Base-by-base conservation (phyloP, 2,329 filamentous ascomycete genomes). In the Passalora sequoiae region DNA sequence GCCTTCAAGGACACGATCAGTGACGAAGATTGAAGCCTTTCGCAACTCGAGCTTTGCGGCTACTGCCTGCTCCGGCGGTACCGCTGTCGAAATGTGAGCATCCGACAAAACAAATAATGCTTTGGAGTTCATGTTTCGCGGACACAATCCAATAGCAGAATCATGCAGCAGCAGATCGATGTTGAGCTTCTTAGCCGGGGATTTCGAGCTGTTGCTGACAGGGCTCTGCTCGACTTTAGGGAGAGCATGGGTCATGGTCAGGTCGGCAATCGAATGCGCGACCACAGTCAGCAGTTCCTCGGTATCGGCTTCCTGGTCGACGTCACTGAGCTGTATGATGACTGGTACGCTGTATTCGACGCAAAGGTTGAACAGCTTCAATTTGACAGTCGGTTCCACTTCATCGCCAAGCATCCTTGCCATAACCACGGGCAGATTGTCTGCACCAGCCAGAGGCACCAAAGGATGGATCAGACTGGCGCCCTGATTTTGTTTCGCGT, bases 381-480 rank as follows among this genome's bases (percentile, higher is more conserved):
- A 65, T 62, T 94, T 95, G 53, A 96, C 72, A 5, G 87, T 81
- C 0, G 94, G 91, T 51, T 97, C 91, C 68, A 94, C 86, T 61
- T 97, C 91, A 61, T 97, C 89, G 0, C 88, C 88, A 53, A 98
- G 86, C 69, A 95, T 85, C 38, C 92, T 79, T 46, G 86, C 79
- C 82, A 94, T 95, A 40, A 97, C 64, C 51, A 89, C 86, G 1
- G 83, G 81, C 1, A 78, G 68, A 19, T 63, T 62, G 16, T 71
- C 69, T 6, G 59, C 53, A 6, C 57, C 58, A 27, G 64, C 49
- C 13, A 63, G 52, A 3, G 68, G 61, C 6, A 78, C 57, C n/a
- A 78, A 71, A 53, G 77, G 80, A 29, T 81, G 81, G 4, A 97
- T 57, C 9, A 98, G 70, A 35, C 86, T 77, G 60, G 94, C 86